Evolutionary conservation across 768 basidiomycete species (phyloP), one percentile per base, ranked within the genome.

Genomic region (Serendipita indica): DNA sequence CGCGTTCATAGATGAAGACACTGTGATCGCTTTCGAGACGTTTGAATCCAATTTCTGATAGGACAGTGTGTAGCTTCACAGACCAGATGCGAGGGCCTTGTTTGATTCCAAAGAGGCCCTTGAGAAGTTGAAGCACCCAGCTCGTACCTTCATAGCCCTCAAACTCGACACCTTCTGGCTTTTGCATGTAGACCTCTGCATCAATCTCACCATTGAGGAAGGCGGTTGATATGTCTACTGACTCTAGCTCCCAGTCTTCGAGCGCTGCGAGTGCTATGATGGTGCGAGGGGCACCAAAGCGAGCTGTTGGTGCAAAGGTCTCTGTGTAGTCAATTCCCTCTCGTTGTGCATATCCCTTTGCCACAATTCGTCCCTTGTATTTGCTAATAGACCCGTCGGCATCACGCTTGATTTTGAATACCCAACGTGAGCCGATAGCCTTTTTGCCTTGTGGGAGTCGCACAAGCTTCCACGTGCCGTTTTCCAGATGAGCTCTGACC

Each of bases 331-430:
- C 66, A 16, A 63, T 32, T 3, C 71, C 69, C 7, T 60, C 63
- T 3, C 67, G 56, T 59, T 74, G 73, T 1, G 66, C 59, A 61
- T 65, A 72, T 0, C 73, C 73, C 46, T 69, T 64, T 0, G 71
- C 71, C 3, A 71, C 69, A 28, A 72, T 63, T 27, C 70, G 33
- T 7, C 68, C 70, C 60, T 74, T 73, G 63, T 66, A 65, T 6
- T 64, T 60, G 6, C 60, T 46, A 32, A 69, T 58, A 2, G 57
- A 43, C 18, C 70, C 68, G 28, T 65, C 30, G 14, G 57, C 59
- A 56, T 69, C 62, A 27, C 58, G 57, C 62, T 72, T 72, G 37
- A 66, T 52, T 35, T 62, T 63, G 62, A 66, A 72, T 39, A 71
- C 71, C 67, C 69, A 72, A 14, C 65, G 63, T 57, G 62, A 61